Evolutionary conservation across 2,329 filamentous ascomycete species (phyloP), one percentile per base, ranked within the genome.

Genomic region (Penicillium sp.): DNA sequence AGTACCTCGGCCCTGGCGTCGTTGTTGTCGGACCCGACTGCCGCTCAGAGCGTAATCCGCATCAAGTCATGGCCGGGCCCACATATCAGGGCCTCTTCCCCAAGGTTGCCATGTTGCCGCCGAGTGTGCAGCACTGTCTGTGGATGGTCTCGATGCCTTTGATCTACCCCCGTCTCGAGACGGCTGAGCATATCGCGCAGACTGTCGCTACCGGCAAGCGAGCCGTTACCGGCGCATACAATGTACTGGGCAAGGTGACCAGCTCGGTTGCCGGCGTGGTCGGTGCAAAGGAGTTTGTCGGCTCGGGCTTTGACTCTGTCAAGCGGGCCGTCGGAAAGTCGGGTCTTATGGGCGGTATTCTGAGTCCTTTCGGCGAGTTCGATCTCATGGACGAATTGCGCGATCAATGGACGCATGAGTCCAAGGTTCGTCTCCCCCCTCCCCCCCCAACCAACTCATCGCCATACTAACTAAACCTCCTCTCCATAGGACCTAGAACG

Each of bases 51-150:
- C 83, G 95, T 53, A 96, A 90, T 54, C 91, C 92, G 60, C 88
- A 89, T 61, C 92, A 96, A 69, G 95, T 99, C 55, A 89, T 99
- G 84, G 94, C 94, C 5, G 95, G 95, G 0, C 92, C 93, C 46
- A 98, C 95, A 1, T 99, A 99, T 73, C 95, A 99, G 76, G 95
- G 95, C 37, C 85, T 99, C 24, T 98, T 99, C 78, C 95, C 95
- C 46, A 98, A 97, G 76, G 87, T 99, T 35, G 94, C 92, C 1
- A 89, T 90, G 69, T 80, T 99, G 3, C 95, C 95, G 0, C 90
- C 92, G 0, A 95, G 90, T 68, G 92, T 99, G 10, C 95, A 99
- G 77, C 95, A 99, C 75, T 97, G 94, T 70, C 87, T 99, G 58
- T 95, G 93, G 90, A 96, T 98, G 89, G 77, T 98, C 11, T 91